A percentile compares a stretch with the other conserved stretches of the same genome.
Evolutionary conservation across 768 basidiomycete species (phyloP).

Genomic region (Cyathus striatus): DNA sequence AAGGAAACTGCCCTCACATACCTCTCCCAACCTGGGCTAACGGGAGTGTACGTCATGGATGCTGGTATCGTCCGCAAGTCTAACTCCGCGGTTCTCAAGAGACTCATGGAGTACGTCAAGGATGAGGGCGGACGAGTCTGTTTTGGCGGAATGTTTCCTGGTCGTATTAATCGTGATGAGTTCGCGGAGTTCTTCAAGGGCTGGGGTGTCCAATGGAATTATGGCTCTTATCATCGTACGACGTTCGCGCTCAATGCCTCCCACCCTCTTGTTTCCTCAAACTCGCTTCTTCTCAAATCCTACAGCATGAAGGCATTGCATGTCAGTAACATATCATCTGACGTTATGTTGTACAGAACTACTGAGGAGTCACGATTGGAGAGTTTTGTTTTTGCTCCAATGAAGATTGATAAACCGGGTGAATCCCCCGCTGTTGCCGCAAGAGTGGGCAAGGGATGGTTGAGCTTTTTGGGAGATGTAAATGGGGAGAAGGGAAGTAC

Average conservation of each 20-base stretch:
- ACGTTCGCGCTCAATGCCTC: slow-evolving; percentile 12
- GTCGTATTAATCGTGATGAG: slow-evolving; percentile 7
- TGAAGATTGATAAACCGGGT: slow-evolving; percentile 7
- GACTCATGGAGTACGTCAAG: slow-evolving; percentile 31
- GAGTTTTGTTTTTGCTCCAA: neutral
- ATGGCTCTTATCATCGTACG: slow-evolving; percentile 13
- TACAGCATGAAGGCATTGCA: slow-evolving; percentile 30
- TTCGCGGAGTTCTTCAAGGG: slow-evolving; percentile 11
- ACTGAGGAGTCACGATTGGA: no score
- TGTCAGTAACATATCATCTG: slow-evolving; percentile 6
- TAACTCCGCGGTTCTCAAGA: slow-evolving; percentile 14
- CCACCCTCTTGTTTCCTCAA: slow-evolving; percentile 10
- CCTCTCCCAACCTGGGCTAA: slow-evolving; percentile 19
- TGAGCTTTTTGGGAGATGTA: slow-evolving; percentile 40
- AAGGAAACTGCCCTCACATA: slow-evolving; percentile 13
- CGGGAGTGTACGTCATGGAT: slow-evolving; percentile 31
- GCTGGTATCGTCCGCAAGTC: slow-evolving; percentile 20
- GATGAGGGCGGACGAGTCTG: slow-evolving; percentile 32
- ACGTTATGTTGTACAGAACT: no score
- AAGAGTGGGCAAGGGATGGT: slow-evolving; percentile 23
- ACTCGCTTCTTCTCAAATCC: slow-evolving; percentile 8
- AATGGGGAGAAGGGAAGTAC: slow-evolving; percentile 31
- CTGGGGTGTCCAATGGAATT: slow-evolving; percentile 21
- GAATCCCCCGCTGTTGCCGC: slow-evolving; percentile 28
- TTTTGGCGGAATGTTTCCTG: slow-evolving; percentile 17